These are phyloP conservation scores for Mycocentrospora acerina DNA, from an alignment of 2,329 filamentous ascomycete species.

Conservation along the genomic window DNA sequence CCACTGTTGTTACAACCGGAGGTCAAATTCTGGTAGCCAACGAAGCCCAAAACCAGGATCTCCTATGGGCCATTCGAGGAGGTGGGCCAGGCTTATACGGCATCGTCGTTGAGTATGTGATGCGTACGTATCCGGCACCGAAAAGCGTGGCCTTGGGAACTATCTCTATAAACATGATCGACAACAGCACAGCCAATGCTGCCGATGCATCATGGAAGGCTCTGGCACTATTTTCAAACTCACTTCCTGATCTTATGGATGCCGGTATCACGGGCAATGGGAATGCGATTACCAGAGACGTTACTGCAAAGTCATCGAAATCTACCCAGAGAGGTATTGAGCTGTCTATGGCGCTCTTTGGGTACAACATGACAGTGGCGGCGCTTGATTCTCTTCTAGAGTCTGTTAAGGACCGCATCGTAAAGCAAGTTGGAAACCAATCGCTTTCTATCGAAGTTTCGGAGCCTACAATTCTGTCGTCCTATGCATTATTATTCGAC, in stretches of 20 bases:
- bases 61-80: slow-evolving; percentile 34
- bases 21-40: slow-evolving; percentile 27
- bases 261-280: slow-evolving; percentile 24
- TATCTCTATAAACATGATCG: slow-evolving; percentile 7
- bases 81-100: slow-evolving; percentile 36
- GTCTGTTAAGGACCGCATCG: slow-evolving; percentile 9
- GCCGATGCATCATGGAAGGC: slow-evolving; percentile 29
- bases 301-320: slow-evolving; percentile 3
- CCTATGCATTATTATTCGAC: slow-evolving; percentile 11
- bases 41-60: slow-evolving; percentile 22
- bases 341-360: slow-evolving; percentile 18
- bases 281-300: slow-evolving; percentile 9
- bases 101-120: too few species aligned
- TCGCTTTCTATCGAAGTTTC: slow-evolving; percentile 7
- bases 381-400: slow-evolving; percentile 16
- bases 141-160: too few species aligned
- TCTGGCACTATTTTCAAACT: slow-evolving; percentile 11
- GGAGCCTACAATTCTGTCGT: slow-evolving; percentile 18
- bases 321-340: slow-evolving; percentile 12
- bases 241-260: slow-evolving; percentile 33
- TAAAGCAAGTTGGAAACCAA: slow-evolving; percentile 1
- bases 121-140: too few species aligned
- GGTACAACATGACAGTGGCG: slow-evolving; percentile 20
- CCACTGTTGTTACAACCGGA: slow-evolving; percentile 29
- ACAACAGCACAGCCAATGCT: slow-evolving; percentile 5